Conservation (phyloP, 2,329 filamentous ascomycete species). For the Colletotrichum euphorbiae region DNA sequence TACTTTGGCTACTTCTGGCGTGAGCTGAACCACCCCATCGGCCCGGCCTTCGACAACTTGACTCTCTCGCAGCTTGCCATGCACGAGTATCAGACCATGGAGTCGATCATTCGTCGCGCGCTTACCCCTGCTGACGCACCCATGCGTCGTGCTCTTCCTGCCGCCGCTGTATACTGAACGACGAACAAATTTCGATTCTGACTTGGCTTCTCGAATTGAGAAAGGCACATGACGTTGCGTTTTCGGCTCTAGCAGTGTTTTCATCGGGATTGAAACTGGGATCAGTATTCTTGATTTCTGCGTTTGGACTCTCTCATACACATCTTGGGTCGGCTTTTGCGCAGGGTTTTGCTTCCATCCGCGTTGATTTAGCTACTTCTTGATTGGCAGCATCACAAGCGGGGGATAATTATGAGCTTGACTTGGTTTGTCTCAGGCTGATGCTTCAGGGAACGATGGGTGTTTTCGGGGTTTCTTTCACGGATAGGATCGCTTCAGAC, state of each 20-base stretch:
- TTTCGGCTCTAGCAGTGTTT: background rate
- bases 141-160: conserved; percentile 1
- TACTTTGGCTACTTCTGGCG: conserved; percentile 67
- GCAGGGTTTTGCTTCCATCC: conserved; percentile 9
- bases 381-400: background rate
- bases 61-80: conserved; percentile 59
- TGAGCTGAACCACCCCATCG: conserved; percentile 57
- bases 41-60: conserved; percentile 58
- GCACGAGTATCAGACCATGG: conserved; percentile 62
- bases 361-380: conserved; percentile 14
- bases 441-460: background rate
- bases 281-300: background rate
- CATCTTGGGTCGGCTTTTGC: background rate
- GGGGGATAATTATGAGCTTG: background rate
- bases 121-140: conserved; percentile 43
- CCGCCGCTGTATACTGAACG: background rate
- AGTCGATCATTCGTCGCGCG: conserved; percentile 60
- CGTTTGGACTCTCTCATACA: background rate
- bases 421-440: conserved; percentile 24
- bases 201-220: background rate
- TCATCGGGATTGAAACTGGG: too few species aligned
- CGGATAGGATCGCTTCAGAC: conserved; percentile 1
- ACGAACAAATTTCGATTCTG: background rate
- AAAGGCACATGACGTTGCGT: conserved; percentile 4
- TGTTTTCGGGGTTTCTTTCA: conserved; percentile 28